Base-by-base conservation (phyloP, 225 moss, liverwort and hornwort genomes). In the Antitrichia curtipendula region DNA sequence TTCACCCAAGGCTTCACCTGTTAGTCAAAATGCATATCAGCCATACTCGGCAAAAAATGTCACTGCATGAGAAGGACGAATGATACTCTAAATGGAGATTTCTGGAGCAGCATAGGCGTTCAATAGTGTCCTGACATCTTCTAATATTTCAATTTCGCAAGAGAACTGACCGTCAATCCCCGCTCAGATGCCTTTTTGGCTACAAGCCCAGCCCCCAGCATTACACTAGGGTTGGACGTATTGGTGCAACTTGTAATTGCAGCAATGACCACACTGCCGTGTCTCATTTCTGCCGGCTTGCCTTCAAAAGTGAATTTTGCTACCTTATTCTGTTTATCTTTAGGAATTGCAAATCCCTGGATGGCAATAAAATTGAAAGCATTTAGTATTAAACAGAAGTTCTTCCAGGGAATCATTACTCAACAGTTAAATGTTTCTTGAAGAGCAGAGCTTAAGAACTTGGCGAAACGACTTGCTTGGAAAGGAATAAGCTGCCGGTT, bases 201-300 rank as follows among this genome's bases (percentile, higher is more conserved):
- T 62, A 98, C 92, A 87, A 98, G 92, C 62, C 96, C 96, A 86
- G 98, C 98, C 71, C 96, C 96, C 58, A 98, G 91, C 98, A 98
- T 98, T 74, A 98, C 98, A 82, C 92, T 94, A 15, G 98, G 98
- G 71, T 98, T 98, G 62, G 98, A 97, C 69, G 96, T 97, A 88
- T 98, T 98, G 22, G 98, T 98, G 90, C 98, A 98, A 90, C 98
- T 98, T 77, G 98, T 98, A 73, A 98, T 98, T 47, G 98, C 98
- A 84, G 96, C 94, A 83, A 98, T 98, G 34, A 97, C 98, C 76
- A 97, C 90, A 85, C 95, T 95, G 54, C 96, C 96, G 75, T 97
- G 96, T 65, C 92, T 92, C 84, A 97, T 75, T 88, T 98, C 96
- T 81, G 92, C 95, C 56, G 91, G 90, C 83, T 91, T 74, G 66